phyloP scores from a whole-genome alignment of 2,329 filamentous ascomycete genomes.

The Microascus cirrosus region DNA sequence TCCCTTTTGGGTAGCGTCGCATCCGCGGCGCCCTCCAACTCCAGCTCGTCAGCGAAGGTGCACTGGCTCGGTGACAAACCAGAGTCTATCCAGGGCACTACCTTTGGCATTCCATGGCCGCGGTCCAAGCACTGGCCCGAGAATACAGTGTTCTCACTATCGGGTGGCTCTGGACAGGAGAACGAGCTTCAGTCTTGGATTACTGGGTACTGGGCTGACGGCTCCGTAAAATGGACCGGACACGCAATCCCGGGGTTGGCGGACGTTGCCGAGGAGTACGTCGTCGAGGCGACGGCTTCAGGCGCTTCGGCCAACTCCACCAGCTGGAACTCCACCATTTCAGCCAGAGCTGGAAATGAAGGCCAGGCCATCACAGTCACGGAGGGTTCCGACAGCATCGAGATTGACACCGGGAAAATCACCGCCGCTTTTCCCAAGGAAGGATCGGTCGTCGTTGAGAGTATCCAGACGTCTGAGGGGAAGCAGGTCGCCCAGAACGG shows the following conservation, averaged over 20 bases:
- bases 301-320: neutral
- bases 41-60: constrained; percentile 10
- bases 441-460: constrained; percentile 25
- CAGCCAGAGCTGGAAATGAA: neutral
- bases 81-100: constrained; percentile 20
- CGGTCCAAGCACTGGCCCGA: constrained; percentile 24
- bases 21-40: neutral
- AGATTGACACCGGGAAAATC: constrained; percentile 32
- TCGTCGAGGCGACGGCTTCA: constrained; percentile 10
- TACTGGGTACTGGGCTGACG: constrained; percentile 48
- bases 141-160: constrained; percentile 22
- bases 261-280: constrained; percentile 27
- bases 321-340: too few species aligned
- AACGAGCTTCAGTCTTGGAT: constrained; percentile 36
- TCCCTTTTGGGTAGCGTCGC: neutral
- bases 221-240: constrained; percentile 50
- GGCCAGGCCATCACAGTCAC: constrained; percentile 5
- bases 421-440: constrained; percentile 28
- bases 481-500: constrained; percentile 33
- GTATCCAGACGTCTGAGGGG: constrained; percentile 25
- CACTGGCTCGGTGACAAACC: constrained; percentile 29
- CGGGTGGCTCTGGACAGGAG: constrained; percentile 8
- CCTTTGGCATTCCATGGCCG: constrained; percentile 32
- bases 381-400: constrained; percentile 16
- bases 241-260: constrained; percentile 39